Conservation (phyloP, 2,329 filamentous ascomycete genomes). For the Paecilomyces dactylethromorphus region DNA sequence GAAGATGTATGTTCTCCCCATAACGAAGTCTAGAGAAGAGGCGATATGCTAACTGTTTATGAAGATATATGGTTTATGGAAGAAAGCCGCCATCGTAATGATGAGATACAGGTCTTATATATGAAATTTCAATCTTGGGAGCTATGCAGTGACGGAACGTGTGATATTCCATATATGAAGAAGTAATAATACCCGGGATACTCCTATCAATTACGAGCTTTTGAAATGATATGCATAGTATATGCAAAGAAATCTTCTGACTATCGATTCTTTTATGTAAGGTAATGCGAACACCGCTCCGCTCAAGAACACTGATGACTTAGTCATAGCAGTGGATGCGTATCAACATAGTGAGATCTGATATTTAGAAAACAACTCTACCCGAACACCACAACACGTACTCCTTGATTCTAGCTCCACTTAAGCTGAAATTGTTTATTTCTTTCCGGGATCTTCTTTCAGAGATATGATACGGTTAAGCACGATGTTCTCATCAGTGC, state of each 20-base stretch:
- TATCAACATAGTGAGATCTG: background rate
- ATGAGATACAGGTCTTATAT: background rate
- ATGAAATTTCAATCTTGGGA: background rate
- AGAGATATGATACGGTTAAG: conserved; percentile 87
- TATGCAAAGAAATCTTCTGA: background rate
- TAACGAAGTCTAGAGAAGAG: too few relatives aligned
- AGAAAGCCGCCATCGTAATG: background rate
- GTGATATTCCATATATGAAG: too few relatives aligned
- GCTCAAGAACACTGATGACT: background rate
- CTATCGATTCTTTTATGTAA: background rate
- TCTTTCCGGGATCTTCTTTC: conserved; percentile 57
- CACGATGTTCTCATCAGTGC: conserved; percentile 70
- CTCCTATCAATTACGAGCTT: background rate
- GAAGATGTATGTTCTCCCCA: conserved; percentile 9
- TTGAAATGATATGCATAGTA: background rate
- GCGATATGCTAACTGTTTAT: too few relatives aligned
- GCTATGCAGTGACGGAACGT: too few relatives aligned
- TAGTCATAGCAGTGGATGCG: background rate
- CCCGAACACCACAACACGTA: background rate
- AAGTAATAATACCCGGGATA: too few relatives aligned
- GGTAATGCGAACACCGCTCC: background rate
- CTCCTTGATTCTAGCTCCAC: background rate
- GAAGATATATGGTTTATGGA: background rate
- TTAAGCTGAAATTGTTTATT: background rate
- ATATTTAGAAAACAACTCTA: background rate